Conservation (phyloP, 352 stramenopile species). For the Phytophthora multivora region DNA sequence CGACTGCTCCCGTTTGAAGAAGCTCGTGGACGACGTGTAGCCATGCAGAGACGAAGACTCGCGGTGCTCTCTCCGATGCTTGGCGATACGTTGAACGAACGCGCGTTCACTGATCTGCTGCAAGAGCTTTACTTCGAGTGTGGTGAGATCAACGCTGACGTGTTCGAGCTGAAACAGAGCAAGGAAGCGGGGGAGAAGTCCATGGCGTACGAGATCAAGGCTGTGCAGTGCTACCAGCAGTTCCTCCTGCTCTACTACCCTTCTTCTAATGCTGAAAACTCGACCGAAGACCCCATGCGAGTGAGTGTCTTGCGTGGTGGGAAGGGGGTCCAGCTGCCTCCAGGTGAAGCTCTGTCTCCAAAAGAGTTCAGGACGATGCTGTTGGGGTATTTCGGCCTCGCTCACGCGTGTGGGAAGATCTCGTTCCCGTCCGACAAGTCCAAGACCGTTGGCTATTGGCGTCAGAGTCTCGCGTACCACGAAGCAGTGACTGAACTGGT, state of each 20-base stretch:
- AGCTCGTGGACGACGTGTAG: conserved; percentile 59
- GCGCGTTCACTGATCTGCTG: conserved; percentile 54
- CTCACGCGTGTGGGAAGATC: conserved; percentile 66
- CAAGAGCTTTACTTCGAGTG: conserved; percentile 76
- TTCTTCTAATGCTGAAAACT: background rate
- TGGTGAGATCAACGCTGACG: conserved; percentile 57
- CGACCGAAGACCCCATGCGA: conserved; percentile 16
- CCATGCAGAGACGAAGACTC: conserved; percentile 67
- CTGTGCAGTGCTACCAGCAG: conserved; percentile 72
- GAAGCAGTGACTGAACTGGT: conserved; percentile 48
- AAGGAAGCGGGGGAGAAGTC: conserved; percentile 46
- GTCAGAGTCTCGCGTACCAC: conserved; percentile 60
- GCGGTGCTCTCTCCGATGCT: conserved; percentile 53
- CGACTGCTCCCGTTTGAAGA: conserved; percentile 60
- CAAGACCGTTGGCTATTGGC: conserved; percentile 68
- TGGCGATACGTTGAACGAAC: conserved; percentile 50
- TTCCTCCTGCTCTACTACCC: conserved; percentile 76
- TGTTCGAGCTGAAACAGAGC: conserved; percentile 70
- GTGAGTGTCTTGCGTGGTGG: conserved; percentile 41
- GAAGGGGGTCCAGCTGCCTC: conserved; percentile 32
- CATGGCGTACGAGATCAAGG: conserved; percentile 60
- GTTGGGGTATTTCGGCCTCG: conserved; percentile 65
- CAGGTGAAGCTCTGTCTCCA: conserved; percentile 34
- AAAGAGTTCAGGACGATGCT: conserved; percentile 52
- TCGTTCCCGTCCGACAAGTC: conserved; percentile 40